phyloP scores from a whole-genome alignment of 2,329 filamentous ascomycete species.

The Ophiostoma quercus region DNA sequence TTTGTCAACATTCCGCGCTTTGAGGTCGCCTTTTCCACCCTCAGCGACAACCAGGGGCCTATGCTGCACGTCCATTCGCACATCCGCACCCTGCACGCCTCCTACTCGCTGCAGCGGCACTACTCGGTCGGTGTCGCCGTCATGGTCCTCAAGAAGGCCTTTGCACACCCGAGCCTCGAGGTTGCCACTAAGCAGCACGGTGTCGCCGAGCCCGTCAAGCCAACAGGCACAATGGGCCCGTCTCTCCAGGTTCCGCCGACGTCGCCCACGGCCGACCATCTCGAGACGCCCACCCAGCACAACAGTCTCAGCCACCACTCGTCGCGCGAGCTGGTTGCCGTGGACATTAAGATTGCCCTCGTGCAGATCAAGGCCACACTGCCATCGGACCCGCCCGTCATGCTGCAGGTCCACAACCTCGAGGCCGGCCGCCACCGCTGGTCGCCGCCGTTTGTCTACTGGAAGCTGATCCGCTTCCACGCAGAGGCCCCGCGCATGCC shows the following conservation, averaged over 20 bases:
- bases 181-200: constrained; percentile 25
- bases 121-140: constrained; percentile 81
- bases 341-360: constrained; percentile 76
- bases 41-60: constrained; percentile 79
- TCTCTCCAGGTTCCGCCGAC: background rate
- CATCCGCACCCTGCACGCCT: constrained; percentile 70
- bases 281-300: background rate
- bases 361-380: constrained; percentile 85
- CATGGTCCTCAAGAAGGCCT: constrained; percentile 67
- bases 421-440: constrained; percentile 82
- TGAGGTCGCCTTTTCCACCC: constrained; percentile 78
- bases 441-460: constrained; percentile 73
- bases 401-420: constrained; percentile 80
- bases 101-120: constrained; percentile 91
- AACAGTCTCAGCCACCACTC: background rate
- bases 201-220: background rate
- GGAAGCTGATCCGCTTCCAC: constrained; percentile 76
- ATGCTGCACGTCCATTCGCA: constrained; percentile 82
- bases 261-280: background rate
- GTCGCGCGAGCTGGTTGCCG: constrained; percentile 62
- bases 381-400: constrained; percentile 82
- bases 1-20: constrained; percentile 83
- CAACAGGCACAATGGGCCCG: background rate
- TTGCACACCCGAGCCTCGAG: constrained; percentile 50
- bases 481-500: constrained; percentile 80